Evolutionary conservation across 1,284 basidiomycete species (phyloP).

Genomic region (Gymnopus androsaceus): DNA sequence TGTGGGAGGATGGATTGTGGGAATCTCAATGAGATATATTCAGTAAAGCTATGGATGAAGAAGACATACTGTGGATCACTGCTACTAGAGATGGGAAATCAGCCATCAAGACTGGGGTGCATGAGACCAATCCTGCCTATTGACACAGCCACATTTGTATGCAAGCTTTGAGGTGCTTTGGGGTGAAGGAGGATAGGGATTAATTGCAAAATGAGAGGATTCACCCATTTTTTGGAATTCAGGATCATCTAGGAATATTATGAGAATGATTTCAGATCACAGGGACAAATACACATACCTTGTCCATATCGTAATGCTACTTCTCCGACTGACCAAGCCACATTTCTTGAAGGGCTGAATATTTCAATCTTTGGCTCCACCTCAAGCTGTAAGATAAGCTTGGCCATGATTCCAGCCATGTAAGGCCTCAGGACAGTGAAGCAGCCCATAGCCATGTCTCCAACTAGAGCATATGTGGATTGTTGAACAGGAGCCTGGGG

Average conservation of each 20-base stretch:
- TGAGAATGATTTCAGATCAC: constrained; percentile 10
- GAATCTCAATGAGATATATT: too few species aligned
- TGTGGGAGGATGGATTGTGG: too few species aligned
- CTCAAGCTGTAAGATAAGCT: constrained; percentile 88
- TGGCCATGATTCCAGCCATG: constrained; percentile 87
- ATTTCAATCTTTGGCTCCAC: constrained; percentile 90
- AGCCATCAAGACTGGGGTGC: constrained; percentile 81
- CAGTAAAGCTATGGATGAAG: too few species aligned
- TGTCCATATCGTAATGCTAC: too few species aligned
- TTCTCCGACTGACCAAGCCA: constrained; percentile 99
- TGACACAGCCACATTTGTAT: too few species aligned
- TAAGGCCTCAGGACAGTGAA: too few species aligned
- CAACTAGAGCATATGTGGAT: constrained; percentile 95
- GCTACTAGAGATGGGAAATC: too few species aligned
- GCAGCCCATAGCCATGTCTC: constrained; percentile 96
- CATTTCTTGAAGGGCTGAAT: constrained; percentile 97
- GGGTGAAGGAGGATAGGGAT: too few species aligned
- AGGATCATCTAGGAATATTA: constrained; percentile 51
- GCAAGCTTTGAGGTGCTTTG: too few species aligned
- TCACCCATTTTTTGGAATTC: too few species aligned
- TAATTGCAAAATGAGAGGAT: too few species aligned
- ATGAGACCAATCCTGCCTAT: constrained; percentile 94
- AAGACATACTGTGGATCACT: too few species aligned
- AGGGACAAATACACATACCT: constrained; percentile 54
- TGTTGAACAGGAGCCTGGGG: constrained; percentile 94